Evolutionary conservation across 2,329 filamentous ascomycete genomes (phyloP).

Genomic region (Aureobasidium sp.): DNA sequence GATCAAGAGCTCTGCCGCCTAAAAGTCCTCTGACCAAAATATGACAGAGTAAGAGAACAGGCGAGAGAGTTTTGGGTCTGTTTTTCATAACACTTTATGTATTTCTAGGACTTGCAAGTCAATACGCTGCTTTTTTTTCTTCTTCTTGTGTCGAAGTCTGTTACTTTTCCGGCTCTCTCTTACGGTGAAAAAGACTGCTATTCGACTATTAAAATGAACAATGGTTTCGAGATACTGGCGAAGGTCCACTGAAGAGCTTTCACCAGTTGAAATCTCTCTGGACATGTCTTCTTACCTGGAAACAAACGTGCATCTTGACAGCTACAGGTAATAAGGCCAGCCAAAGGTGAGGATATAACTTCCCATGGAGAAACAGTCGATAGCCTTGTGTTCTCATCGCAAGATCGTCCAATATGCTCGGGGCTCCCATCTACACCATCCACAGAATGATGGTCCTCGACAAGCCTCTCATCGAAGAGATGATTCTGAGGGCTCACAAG

Average conservation of each 20-base stretch:
- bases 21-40: neutral
- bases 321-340: neutral
- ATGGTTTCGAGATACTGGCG: neutral
- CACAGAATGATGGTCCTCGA: neutral
- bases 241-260: neutral
- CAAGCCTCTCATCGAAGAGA: too few species aligned
- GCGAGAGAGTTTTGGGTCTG: neutral
- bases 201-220: neutral
- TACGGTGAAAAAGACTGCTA: neutral
- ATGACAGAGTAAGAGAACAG: neutral
- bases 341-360: too few species aligned
- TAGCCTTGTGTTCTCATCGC: too few species aligned
- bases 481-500: too few species aligned
- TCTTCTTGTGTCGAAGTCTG: neutral
- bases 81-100: neutral
- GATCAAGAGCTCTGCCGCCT: slow-evolving; percentile 20
- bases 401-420: too few species aligned
- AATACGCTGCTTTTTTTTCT: neutral
- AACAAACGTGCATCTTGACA: neutral
- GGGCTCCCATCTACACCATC: too few species aligned
- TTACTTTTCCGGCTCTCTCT: neutral
- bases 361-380: too few species aligned
- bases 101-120: neutral
- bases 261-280: neutral
- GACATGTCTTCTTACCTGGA: neutral